Evolutionary conservation across 345 rosid species (phyloP).

Genomic region (Aquilaria yunnanensis): DNA sequence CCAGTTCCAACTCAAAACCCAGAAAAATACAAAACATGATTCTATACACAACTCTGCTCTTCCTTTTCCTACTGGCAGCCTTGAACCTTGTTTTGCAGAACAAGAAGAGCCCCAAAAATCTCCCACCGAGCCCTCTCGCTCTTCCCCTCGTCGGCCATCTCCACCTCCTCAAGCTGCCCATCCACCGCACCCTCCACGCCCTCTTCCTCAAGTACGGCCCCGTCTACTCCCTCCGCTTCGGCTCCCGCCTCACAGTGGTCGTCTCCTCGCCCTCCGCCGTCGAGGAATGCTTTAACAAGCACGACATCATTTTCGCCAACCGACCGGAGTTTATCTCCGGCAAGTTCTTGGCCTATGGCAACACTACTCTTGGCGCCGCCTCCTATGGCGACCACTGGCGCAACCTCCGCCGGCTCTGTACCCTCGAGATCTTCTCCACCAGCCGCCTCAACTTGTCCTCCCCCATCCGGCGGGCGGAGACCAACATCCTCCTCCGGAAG

Average conservation of each 20-base stretch:
- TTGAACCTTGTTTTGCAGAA: too few relatives aligned
- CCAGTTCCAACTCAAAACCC: too few relatives aligned
- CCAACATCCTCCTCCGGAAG: background rate
- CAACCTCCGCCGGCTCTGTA: constrained; percentile 5
- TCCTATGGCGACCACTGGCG: constrained; percentile 12
- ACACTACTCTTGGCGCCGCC: background rate
- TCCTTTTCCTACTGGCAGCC: too few relatives aligned
- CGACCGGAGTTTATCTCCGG: constrained; percentile 9
- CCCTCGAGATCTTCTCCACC: constrained; percentile 9
- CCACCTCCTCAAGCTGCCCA: constrained; percentile 31
- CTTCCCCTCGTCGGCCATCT: constrained; percentile 51
- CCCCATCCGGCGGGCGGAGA: constrained; percentile 3
- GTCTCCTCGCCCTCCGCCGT: constrained; percentile 40
- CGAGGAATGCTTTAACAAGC: constrained; percentile 7
- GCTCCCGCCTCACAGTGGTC: constrained; percentile 26
- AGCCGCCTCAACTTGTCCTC: constrained; percentile 3
- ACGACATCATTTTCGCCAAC: constrained; percentile 10
- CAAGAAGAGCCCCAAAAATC: too few relatives aligned
- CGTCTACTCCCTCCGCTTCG: constrained; percentile 31
- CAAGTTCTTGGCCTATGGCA: background rate
- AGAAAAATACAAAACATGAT: too few relatives aligned
- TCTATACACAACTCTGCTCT: too few relatives aligned
- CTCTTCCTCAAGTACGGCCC: constrained; percentile 34
- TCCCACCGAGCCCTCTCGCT: constrained; percentile 34
- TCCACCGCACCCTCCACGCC: constrained; percentile 24